Base-by-base conservation (phyloP, 2,329 filamentous ascomycete genomes). In the Phialophora expanda region DNA sequence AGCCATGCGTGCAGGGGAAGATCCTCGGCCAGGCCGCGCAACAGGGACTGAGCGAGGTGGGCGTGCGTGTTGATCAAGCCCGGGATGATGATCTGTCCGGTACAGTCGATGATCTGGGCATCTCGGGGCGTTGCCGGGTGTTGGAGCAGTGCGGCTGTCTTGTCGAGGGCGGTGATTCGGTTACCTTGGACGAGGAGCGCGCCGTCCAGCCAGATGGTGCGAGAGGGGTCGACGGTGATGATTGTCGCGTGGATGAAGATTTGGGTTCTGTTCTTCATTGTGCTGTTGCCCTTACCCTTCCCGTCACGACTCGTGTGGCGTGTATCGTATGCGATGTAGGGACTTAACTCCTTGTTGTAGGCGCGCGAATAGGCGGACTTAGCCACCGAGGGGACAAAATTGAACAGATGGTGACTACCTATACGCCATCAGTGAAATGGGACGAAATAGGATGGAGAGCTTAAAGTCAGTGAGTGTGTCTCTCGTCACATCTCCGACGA, bases 21-120 rank as follows among this genome's bases (percentile, higher is more conserved):
- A 63, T 74, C 72, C 46, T 74, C 73, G 2, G 73, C 73, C 5
- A 78, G 67, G 24, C 76, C 76, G 1, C 76, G 71, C 9, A 78
- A 67, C 6, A 78, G 54, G 0, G 76, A 78, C 55, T 78, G 76
- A 14, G 73, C 74, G 2, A 77, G 70, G 68, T 78, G 76, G 5
- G 75, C 75, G 46, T 78, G 76, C 1, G 76, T 75, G 62, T 78
- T 78, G 55, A 78, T 71, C 14, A 78, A 67, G 4, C 76, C 76
- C 1, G 76, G 76, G 24, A 78, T 73, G 56, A 78, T 73, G 53
- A 78, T 77, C 48, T 73, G 75, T 65, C 67, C 59, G 34, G 62
- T 55, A 54, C 75, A 76, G 46, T 77, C 73, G 12, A 76, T 62
- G 6, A 72, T 61, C 2, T 70, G 55, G 1, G 69, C 54, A 4